Percentiles rank a stretch among this genome's conserved stretches.
phyloP scores from a whole-genome alignment of 352 stramenopile species.

The Phytophthora citricola region DNA sequence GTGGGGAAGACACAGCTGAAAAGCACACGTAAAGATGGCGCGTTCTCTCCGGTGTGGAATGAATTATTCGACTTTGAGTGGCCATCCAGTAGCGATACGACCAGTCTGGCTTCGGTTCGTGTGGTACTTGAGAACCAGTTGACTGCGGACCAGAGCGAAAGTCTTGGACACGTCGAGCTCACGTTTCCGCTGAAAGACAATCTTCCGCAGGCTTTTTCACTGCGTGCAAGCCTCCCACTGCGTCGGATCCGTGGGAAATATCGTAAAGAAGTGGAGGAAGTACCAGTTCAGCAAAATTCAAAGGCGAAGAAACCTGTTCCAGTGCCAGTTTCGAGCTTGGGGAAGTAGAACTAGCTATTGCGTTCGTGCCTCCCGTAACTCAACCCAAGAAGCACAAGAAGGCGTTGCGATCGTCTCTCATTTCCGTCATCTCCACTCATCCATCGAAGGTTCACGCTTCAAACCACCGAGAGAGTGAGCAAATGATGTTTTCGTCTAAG shows the following conservation, averaged over 20 bases:
- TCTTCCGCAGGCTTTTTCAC: conserved; percentile 37
- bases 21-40: conserved; percentile 74
- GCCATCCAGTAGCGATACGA: conserved; percentile 21
- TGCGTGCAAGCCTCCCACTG: conserved; percentile 64
- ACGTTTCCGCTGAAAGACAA: conserved; percentile 38
- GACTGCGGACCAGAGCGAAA: conserved; percentile 69
- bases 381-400: conserved; percentile 29
- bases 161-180: conserved; percentile 62
- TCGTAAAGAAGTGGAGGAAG: conserved; percentile 27
- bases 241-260: conserved; percentile 39
- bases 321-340: conserved; percentile 24
- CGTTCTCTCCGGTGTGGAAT: conserved; percentile 74
- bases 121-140: conserved; percentile 75
- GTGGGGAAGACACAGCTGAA: conserved; percentile 62
- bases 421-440: conserved; percentile 58
- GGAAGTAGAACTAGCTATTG: conserved; percentile 60
- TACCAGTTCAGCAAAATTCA: neutral
- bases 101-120: conserved; percentile 28
- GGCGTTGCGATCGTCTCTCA: conserved; percentile 53
- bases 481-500: conserved; percentile 19
- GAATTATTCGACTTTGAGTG: conserved; percentile 84
- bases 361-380: conserved; percentile 41
- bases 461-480: conserved; percentile 20
- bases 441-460: conserved; percentile 2
- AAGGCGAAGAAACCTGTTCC: conserved; percentile 20